Evolutionary conservation across 768 basidiomycete species (phyloP), one percentile per base, ranked within the genome.

Genomic region (Agaricus blazei): DNA sequence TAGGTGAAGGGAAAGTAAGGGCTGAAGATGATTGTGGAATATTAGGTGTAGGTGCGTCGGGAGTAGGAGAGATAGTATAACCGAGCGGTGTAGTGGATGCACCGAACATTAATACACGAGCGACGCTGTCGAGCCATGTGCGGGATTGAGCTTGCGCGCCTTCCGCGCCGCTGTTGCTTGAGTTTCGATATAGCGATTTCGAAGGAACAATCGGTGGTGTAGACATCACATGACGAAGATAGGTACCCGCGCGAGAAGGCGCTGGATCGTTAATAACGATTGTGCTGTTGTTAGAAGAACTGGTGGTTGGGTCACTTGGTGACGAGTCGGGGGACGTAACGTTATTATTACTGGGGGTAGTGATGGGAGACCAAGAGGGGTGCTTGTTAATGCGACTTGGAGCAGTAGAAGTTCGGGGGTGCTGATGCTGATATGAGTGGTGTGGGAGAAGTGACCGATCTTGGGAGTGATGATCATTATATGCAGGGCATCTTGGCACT

Each of bases 181-280:
- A 59, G 42, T 70, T 68, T 49, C 58, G 62, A 26, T 65, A 65
- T 7, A 68, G 72, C 2, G 71, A 75, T 43, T 61, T 68, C 9
- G 72, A 72, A 8, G 72, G 70, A n/a, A 47, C 40, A 45, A 77
- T 72, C 46, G 72, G 73, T 12, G 78, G 71, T 15, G 68, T 69
- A 31, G 88, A 90, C 1, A 80, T 80, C 75, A 91, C 88, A 65
- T 90, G 87, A 31, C 88, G 81, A 9, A 91, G 78, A 63, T 88
- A 85, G 4, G 83, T 81, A 3, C 79, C 78, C 3, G 88, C 86
- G 50, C 80, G 79, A 26, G 79, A 79, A 9, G 79, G 76, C 23
- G 65, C 70, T 1, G 75, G 76, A 23, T 72, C 70, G 54, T 58
- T 53, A 52, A 62, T 49, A 69, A 67, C 11, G 67, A 61, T n/a